Percentiles rank a stretch among this genome's conserved stretches.
These are phyloP conservation scores for Alliaria petiolata DNA, from an alignment of 345 rosid species.

Conservation along the genomic window DNA sequence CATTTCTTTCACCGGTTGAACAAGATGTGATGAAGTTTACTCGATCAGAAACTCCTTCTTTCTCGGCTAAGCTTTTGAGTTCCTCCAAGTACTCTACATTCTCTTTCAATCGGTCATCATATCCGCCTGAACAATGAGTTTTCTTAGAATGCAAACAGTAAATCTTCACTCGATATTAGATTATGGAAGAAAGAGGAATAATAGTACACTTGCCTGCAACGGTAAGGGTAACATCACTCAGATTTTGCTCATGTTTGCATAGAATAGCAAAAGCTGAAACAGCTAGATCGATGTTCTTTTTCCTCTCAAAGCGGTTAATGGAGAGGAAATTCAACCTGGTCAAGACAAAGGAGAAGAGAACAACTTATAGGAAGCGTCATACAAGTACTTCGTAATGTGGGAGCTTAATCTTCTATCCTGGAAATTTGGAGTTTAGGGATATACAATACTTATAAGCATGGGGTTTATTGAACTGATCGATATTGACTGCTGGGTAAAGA, in stretches of 20 bases:
- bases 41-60: constrained; percentile 51
- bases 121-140: constrained; percentile 57
- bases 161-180: background rate
- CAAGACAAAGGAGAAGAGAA: constrained; percentile 27
- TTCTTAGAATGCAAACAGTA: constrained; percentile 8
- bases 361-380: background rate
- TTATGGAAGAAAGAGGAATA: background rate
- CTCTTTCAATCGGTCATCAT: constrained; percentile 70
- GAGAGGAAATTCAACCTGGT: constrained; percentile 81
- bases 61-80: constrained; percentile 60
- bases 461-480: constrained; percentile 69
- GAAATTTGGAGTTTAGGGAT: constrained; percentile 31
- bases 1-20: constrained; percentile 81
- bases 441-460: constrained; percentile 51
- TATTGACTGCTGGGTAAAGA: constrained; percentile 84
- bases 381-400: background rate
- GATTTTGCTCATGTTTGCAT: constrained; percentile 38
- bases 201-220: constrained; percentile 58
- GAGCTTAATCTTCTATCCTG: background rate
- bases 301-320: constrained; percentile 86
- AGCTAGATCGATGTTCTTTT: constrained; percentile 86
- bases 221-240: constrained; percentile 54
- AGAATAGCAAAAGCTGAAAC: constrained; percentile 81
- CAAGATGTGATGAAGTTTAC: constrained; percentile 75
- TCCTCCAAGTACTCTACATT: constrained; percentile 82